Base-by-base conservation (phyloP, 495 filamentous ascomycete genomes). In the Halenospora varia region DNA sequence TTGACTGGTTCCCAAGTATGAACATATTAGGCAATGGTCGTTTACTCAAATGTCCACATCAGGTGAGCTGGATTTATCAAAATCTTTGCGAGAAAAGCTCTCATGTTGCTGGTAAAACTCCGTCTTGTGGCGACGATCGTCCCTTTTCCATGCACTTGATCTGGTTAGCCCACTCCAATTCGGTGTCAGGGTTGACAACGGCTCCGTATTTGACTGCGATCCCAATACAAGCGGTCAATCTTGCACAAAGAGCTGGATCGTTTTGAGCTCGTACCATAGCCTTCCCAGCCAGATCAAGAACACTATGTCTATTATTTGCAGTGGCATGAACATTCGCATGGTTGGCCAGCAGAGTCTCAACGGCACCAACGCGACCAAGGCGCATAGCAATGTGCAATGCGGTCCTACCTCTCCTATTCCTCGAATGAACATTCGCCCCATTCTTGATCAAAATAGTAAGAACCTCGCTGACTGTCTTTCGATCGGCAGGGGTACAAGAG, bases 381-480 rank as follows among this genome's bases (percentile, higher is more conserved):
- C 26, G 26, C 25, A 53, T 53, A 2, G 51, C 51, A 2, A 53
- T 2, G 22, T 53, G 51, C 6, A 53, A 19, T 10, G 26, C 51
- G 1, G 51, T 53, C 26, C 42, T 29, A 18, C 51, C 51, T n/a
- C 39, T 40, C 10, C 26, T 6, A 22, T 53, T 53, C 6, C 51
- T 10, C 3, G 26, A 6, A 42, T 53, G 51, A 42, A 53, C 51
- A 53, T 40, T 35, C 4, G 51, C 51, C 2, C 51, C 53, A 25
- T 13, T 40, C 25, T 55, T 41, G 15, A 55, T 47, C 35, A 55
- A 40, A 11, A 47, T 17, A 3, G 46, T 17, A 15, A 55, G 41
- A 23, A 55, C 29, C 9, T 40, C 29, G 17, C 13, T 15, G 2
- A 18, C n/a, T 10, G 20, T 9, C n/a, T 53, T 40, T 2, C 51